A percentile compares a stretch with the other conserved stretches of the same genome.
phyloP scores from a whole-genome alignment of 352 stramenopile species.

The Phytopythium chamaehyphon region DNA sequence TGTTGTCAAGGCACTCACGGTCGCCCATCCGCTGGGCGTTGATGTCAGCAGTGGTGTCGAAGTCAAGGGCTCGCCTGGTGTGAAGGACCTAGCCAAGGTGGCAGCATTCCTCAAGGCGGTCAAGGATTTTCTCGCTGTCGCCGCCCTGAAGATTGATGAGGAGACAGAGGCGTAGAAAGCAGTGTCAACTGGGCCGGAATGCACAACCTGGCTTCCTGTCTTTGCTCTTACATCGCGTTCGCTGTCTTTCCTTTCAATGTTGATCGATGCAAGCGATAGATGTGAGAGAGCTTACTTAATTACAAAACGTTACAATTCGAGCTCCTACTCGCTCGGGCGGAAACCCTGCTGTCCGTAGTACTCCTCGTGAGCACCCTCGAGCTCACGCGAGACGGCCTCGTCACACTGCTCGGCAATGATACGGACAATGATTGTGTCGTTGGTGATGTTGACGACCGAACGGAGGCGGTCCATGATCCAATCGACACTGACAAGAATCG shows the following conservation, averaged over 20 bases:
- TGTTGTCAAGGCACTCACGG: slow-evolving; percentile 86
- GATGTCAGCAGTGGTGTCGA: slow-evolving; percentile 97
- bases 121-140: slow-evolving; percentile 54
- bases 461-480: slow-evolving; percentile 74
- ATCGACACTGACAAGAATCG: slow-evolving; percentile 61
- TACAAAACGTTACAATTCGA: neutral
- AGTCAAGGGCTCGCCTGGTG: slow-evolving; percentile 54
- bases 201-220: too few relatives aligned
- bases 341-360: neutral
- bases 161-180: slow-evolving; percentile 31
- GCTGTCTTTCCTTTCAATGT: neutral
- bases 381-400: slow-evolving; percentile 31
- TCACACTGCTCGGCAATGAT: slow-evolving; percentile 77
- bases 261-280: too few relatives aligned
- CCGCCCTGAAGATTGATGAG: slow-evolving; percentile 62
- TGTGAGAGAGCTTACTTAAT: neutral
- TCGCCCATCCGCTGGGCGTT: slow-evolving; percentile 87
- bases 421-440: slow-evolving; percentile 71
- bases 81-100: slow-evolving; percentile 66
- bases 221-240: too few relatives aligned
- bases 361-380: slow-evolving; percentile 2
- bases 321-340: neutral
- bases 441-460: slow-evolving; percentile 79
- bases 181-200: too few relatives aligned
- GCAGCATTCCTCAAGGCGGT: slow-evolving; percentile 57